Evolutionary conservation across 78 protist species (phyloP), one percentile per base, ranked within the genome.

Genomic region (Dictyostelium purpureum): DNA sequence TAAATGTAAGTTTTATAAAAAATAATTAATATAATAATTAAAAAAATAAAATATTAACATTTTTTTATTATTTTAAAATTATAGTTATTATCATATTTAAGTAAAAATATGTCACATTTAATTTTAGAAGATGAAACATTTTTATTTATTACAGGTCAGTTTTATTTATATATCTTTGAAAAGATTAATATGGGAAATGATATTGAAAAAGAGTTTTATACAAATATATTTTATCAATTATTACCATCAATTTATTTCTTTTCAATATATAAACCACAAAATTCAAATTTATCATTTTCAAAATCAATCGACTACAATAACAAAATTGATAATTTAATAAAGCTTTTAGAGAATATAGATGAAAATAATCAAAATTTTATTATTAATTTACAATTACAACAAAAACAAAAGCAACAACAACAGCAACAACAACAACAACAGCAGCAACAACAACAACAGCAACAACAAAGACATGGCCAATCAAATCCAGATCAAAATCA

Each of bases 111-210:
- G 75, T 21, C 75, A 38, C 75, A 67, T 67, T 67, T n/a, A 40
- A 67, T 67, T 4, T 67, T 67, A 11, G 75, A 67, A 42, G 49
- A 67, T 38, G 75, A 67, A 67, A 67, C 75, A 38, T 67, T 67
- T 40, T 40, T 67, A 38, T 37, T 67, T 31, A 67, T 67, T 0
- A 40, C 75, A 35, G 75, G 75, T n/a, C 75, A 67, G 38, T 67
- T 67, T 38, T 67, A 67, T 67, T 40, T 67, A 9, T 67, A 67
- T 38, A 67, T 67, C 5, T 67, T 67, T 42, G 75, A 67, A 67
- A 67, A 67, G 75, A 40, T 67, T 18, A 38, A 35, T 33, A 21
- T 67, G 21, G 69, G 24, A 31, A 26, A 31, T 26, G 28, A 4
- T 18, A 21, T 21, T 38, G 75, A 40, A 4, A 67, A 67, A 38